Evolutionary conservation across 2,329 filamentous ascomycete genomes (phyloP).

Genomic region (Tolypocladium paradoxum): DNA sequence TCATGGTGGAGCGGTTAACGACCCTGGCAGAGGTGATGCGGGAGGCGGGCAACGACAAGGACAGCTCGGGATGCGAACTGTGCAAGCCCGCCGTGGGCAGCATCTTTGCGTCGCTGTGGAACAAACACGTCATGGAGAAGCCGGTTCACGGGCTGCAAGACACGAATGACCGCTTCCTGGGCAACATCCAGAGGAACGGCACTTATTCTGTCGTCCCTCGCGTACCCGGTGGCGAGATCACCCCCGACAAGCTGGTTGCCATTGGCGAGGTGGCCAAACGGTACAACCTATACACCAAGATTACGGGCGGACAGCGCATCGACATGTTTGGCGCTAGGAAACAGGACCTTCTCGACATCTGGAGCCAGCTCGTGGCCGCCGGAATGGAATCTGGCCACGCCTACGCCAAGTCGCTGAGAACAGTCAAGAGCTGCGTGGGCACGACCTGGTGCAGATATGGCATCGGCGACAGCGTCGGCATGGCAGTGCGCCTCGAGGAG

Average conservation of each 20-base stretch:
- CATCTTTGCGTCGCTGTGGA: constrained; percentile 74
- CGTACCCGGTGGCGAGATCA: constrained; percentile 77
- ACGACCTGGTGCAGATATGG: constrained; percentile 87
- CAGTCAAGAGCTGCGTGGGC: constrained; percentile 86
- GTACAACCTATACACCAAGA: constrained; percentile 79
- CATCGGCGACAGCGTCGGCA: constrained; percentile 80
- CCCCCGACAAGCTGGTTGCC: constrained; percentile 70
- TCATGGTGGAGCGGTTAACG: constrained; percentile 68
- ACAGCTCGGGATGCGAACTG: constrained; percentile 71
- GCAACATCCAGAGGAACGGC: constrained; percentile 84
- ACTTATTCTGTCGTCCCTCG: constrained; percentile 84
- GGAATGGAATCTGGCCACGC: constrained; percentile 88
- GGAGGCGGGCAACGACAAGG: constrained; percentile 58
- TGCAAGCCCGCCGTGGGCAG: constrained; percentile 78
- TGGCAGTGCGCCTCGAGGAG: constrained; percentile 80
- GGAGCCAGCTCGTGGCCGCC: constrained; percentile 67
- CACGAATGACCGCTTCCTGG: constrained; percentile 80
- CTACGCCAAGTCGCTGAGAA: constrained; percentile 79
- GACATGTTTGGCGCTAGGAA: constrained; percentile 89
- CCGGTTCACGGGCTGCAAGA: constrained; percentile 69
- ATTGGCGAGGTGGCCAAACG: constrained; percentile 79
- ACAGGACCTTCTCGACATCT: constrained; percentile 74
- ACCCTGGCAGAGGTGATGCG: constrained; percentile 69
- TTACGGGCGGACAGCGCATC: constrained; percentile 84
- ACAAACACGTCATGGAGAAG: constrained; percentile 68